Base-by-base conservation (phyloP, 768 basidiomycete species). In the Pisolithus microcarpus region DNA sequence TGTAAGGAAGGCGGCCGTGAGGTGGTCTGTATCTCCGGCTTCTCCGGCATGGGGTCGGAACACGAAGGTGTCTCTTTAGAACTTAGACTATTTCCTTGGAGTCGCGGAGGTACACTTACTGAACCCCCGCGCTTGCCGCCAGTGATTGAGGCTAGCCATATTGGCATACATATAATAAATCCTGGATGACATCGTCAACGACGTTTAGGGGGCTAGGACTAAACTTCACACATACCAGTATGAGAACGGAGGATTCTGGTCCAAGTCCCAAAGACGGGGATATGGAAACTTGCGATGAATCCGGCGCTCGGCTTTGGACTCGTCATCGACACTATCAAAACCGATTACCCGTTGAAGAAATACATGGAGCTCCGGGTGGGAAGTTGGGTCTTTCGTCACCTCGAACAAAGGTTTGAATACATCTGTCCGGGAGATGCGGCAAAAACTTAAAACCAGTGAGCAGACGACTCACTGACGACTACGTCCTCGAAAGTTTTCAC, bases 251-350 rank as follows among this genome's bases (percentile, higher is more conserved):
- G 96, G 96, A 39, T 91, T 91, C 59, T 94, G 89, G 30, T 75
- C 73, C 0, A 87, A 83, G 65, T 93, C 79, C 96, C 96, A 99
- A 38, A 91, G 72, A 38, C 80, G 77, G 2, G 96, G 94, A 56
- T 87, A 91, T 0, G 94, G 94, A 72, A 89, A 96, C 65, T 96
- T 98, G 61, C 85, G 87, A 63, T 96, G 87, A 42, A 96, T 83
- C 24, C 96, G 75, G 50, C 92, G 74, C 67, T 99, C 96, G 0
- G 82, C 74, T 70, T 97, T 98, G 2, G 90, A 93, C 70, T 99
- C 96, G 60, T 99, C 96, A 58, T 99, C 96, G 19, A 99, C 96
- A n/a, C 87, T 93, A 61, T 98, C 96, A 62, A 99, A 96, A 5
- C 96, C 96, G 47, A 98, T 69, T 6, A 98, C 93, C 5, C 96